These are phyloP conservation scores for Ceratocystis cacaofunesta DNA, from an alignment of 2,329 filamentous ascomycete species.

Conservation along the genomic window DNA sequence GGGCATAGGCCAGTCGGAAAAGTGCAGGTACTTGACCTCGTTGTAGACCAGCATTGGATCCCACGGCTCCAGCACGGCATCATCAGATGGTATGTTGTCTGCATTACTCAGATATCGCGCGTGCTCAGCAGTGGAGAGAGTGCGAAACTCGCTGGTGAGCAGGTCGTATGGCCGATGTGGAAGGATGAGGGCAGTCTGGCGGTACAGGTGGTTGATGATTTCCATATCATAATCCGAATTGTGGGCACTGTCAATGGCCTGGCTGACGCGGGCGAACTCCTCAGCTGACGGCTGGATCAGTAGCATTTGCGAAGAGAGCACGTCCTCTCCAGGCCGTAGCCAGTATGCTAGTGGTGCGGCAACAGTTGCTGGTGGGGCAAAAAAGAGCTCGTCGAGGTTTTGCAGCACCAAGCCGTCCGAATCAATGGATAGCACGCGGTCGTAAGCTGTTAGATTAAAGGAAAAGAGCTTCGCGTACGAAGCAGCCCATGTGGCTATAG, in stretches of 20 bases:
- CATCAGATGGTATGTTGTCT: constrained; percentile 23
- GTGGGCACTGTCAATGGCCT: constrained; percentile 18
- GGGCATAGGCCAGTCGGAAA: constrained; percentile 56
- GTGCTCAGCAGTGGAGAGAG: constrained; percentile 29
- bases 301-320: constrained; percentile 46
- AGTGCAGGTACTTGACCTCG: constrained; percentile 54
- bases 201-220: constrained; percentile 47
- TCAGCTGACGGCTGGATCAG: constrained; percentile 42
- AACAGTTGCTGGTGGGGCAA: constrained; percentile 44
- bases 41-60: constrained; percentile 36
- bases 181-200: constrained; percentile 41
- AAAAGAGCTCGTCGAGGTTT: constrained; percentile 56
- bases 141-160: constrained; percentile 45
- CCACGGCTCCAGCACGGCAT: constrained; percentile 35
- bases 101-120: constrained; percentile 29
- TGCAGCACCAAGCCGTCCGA: constrained; percentile 50
- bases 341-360: constrained; percentile 63
- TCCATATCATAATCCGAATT: constrained; percentile 47
- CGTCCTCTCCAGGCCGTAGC: constrained; percentile 38
- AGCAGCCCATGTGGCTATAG: constrained; percentile 43
- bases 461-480: constrained; percentile 54
- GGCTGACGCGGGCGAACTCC: constrained; percentile 31
- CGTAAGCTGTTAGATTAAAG: constrained; percentile 51
- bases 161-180: constrained; percentile 49
- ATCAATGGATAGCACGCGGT: constrained; percentile 35